These are phyloP conservation scores for Coniferiporia weirii DNA, from an alignment of 1,284 basidiomycete species.

Conservation along the genomic window DNA sequence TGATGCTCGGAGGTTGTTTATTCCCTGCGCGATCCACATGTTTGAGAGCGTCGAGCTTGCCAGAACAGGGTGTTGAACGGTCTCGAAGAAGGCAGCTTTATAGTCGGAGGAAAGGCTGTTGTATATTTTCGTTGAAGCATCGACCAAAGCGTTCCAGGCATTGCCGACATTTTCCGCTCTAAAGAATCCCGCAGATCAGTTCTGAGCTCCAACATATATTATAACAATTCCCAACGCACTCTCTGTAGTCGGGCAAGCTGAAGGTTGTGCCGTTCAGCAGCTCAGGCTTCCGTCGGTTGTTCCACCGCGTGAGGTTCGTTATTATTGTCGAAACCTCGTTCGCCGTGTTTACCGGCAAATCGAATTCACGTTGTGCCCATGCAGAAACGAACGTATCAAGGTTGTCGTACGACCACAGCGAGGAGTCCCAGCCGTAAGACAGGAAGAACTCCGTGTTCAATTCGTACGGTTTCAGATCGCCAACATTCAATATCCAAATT, in stretches of 20 bases:
- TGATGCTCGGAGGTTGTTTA: slow-evolving; percentile 57
- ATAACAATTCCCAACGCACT: slow-evolving; percentile 37
- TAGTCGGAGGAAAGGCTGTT: slow-evolving; percentile 39
- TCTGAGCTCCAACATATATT: not conserved
- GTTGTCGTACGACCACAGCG: slow-evolving; percentile 47
- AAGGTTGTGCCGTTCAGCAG: slow-evolving; percentile 57
- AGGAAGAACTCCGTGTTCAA: slow-evolving; percentile 68
- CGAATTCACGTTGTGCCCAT: slow-evolving; percentile 67
- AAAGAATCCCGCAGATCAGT: not conserved
- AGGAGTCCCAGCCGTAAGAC: slow-evolving; percentile 54
- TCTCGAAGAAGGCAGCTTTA: slow-evolving; percentile 62
- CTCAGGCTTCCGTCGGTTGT: slow-evolving; percentile 64
- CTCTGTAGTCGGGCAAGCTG: slow-evolving; percentile 60
- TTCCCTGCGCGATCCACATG: slow-evolving; percentile 53
- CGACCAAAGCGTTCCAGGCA: slow-evolving; percentile 44
- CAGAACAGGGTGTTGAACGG: slow-evolving; percentile 57
- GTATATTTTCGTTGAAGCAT: slow-evolving; percentile 52
- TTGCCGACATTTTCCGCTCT: slow-evolving; percentile 54
- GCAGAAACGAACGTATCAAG: slow-evolving; percentile 45
- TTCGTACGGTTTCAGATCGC: slow-evolving; percentile 71
- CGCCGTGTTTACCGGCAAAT: slow-evolving; percentile 35
- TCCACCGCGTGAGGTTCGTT: slow-evolving; percentile 55
- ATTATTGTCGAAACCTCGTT: slow-evolving; percentile 47
- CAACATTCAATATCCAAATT: slow-evolving; percentile 61
- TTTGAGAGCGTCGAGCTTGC: slow-evolving; percentile 52